Evolutionary conservation across 306 rosid species (phyloP).

Genomic region (Gastrolobium bilobum): DNA sequence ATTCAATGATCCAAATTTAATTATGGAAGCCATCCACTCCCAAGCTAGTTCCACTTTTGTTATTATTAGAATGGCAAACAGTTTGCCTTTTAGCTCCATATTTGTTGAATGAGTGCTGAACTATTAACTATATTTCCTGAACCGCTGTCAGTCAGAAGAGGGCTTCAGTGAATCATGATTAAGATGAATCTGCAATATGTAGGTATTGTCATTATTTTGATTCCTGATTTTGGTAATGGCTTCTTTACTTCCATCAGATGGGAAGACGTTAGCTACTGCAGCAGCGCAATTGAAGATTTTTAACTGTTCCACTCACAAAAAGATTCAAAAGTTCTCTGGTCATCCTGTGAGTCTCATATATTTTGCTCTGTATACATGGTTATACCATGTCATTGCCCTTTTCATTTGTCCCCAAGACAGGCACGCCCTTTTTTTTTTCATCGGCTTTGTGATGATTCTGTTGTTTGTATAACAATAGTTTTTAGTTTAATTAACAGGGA

Average conservation of each 20-base stretch:
- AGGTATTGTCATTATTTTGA: slow-evolving; percentile 6
- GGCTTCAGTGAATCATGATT: slow-evolving; percentile 41
- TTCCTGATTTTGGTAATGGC: slow-evolving; percentile 52
- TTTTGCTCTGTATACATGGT: background rate
- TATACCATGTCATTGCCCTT: background rate
- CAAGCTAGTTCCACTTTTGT: background rate
- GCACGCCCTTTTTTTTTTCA: background rate
- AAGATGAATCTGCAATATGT: slow-evolving; percentile 36
- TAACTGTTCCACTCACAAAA: slow-evolving; percentile 68
- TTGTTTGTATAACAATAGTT: slow-evolving; percentile 35
- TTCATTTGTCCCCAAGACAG: slow-evolving; percentile 25
- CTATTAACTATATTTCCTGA: slow-evolving; percentile 4
- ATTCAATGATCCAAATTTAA: slow-evolving; percentile 39
- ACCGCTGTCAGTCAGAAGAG: slow-evolving; percentile 38
- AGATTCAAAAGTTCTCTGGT: slow-evolving; percentile 87
- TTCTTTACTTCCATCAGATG: slow-evolving; percentile 67
- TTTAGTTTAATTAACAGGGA: slow-evolving; percentile 67
- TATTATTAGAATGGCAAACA: slow-evolving; percentile 27
- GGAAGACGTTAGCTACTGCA: slow-evolving; percentile 88
- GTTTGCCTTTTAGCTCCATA: slow-evolving; percentile 18
- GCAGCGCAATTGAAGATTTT: slow-evolving; percentile 85
- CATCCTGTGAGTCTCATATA: slow-evolving; percentile 90
- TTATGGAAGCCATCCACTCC: background rate
- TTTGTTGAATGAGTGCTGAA: slow-evolving; percentile 30
- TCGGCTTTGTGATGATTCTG: slow-evolving; percentile 43